Base-by-base conservation (phyloP, 2,329 filamentous ascomycete species). In the Paramyrothecium sp. region DNA sequence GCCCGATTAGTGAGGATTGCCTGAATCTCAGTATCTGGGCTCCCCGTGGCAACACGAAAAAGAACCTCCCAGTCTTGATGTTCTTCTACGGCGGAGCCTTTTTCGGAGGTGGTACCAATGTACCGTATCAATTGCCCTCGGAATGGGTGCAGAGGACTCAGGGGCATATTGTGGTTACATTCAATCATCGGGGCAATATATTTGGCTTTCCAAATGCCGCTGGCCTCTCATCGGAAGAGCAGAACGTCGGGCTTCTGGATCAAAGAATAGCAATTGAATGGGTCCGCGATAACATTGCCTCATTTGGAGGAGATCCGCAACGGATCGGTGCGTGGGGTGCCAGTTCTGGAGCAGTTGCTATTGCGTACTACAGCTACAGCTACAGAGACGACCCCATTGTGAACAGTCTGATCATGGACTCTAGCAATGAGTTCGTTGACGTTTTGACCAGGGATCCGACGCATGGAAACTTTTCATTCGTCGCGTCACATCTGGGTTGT, bases 211-310 rank as follows among this genome's bases (percentile, higher is more conserved):
- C 51, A 7, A 53, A 53, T 33, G 51, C 51, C 19, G 51, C 51
- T 33, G 51, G 51, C n/a, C 51, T 53, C n/a, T 30, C 51, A 10
- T 10, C 4, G 5, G n/a, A 53, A 16, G 30, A 53, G 51, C 51
- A 53, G 51, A 84, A 83, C 57, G 60, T 81, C 3, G 81, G 79
- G 2, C 67, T 84, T 3, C 71, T 76, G 2, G 81, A 86, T 62
- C 81, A 84, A 61, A 74, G 81, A 3, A 62, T 75, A 12, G 80
- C 78, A 0, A 63, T 84, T 0, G 76, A 83, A 65, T 84, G 81
- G 81, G 66, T 81, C 0, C 71, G 71, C 4, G 70, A 76, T 49
- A 82, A 84, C 63, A 78, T 82, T 20, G 73, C 65, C 11, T 67
- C 67, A 1, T 84, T 84, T 58, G 79, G 79, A 19, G 81, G 82